phyloP scores from a whole-genome alignment of 2,329 filamentous ascomycete genomes.

The Rosellinia necatrix region DNA sequence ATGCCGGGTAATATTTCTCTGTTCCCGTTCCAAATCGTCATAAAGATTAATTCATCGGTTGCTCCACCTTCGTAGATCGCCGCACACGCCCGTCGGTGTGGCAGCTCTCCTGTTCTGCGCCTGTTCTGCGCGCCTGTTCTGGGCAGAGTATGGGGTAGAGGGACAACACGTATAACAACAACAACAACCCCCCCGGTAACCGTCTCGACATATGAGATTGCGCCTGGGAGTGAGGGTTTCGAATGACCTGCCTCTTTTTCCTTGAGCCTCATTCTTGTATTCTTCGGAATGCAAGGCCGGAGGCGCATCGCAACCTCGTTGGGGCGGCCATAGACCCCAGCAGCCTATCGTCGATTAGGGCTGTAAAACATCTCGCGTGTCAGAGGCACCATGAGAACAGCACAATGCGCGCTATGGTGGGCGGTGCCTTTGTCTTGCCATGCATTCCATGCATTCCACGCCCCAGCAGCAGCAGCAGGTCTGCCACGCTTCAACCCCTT shows the following conservation, averaged over 20 bases:
- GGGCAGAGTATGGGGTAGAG: too few relatives aligned
- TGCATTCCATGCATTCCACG: constrained; percentile 5
- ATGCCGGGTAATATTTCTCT: constrained; percentile 25
- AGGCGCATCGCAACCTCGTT: constrained; percentile 16
- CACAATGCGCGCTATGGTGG: constrained; percentile 16
- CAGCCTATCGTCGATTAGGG: constrained; percentile 8
- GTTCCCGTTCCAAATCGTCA: constrained; percentile 17
- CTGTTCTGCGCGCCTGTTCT: not conserved
- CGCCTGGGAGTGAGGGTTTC: not conserved
- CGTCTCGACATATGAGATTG: not conserved
- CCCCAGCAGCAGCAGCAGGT: constrained; percentile 10
- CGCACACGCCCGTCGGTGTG: constrained; percentile 11
- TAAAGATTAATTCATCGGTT: constrained; percentile 21
- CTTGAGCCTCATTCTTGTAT: constrained; percentile 14
- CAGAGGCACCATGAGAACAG: constrained; percentile 19
- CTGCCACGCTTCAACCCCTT: constrained; percentile 6
- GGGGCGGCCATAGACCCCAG: constrained; percentile 20
- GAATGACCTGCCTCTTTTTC: constrained; percentile 5
- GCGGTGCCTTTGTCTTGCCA: constrained; percentile 19
- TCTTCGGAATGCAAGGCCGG: constrained; percentile 16
- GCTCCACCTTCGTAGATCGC: constrained; percentile 20
- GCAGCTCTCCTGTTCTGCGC: constrained; percentile 8
- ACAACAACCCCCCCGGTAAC: not conserved
- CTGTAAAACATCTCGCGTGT: not conserved
- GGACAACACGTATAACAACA: constrained; percentile 20